phyloP scores from a whole-genome alignment of 805 yeast genomes.

The Candida palmyrensis region DNA sequence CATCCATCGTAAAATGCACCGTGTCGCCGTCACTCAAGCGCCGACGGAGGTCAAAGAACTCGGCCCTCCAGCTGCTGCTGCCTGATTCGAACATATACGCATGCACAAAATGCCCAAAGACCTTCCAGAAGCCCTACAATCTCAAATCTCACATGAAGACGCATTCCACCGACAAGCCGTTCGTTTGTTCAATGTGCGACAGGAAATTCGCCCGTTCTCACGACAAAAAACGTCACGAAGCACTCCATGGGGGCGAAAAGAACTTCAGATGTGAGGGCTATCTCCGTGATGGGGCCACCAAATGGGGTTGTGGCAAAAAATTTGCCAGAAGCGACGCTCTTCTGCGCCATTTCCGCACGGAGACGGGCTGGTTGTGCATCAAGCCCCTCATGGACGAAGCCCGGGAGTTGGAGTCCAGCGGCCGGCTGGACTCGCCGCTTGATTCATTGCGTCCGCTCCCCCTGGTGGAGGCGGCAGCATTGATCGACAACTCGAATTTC shows the following conservation, averaged over 20 bases:
- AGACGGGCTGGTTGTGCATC: constrained; percentile 67
- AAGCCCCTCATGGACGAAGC: constrained; percentile 61
- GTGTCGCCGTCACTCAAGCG: constrained; percentile 25
- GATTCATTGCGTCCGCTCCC: no score
- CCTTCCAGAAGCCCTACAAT: constrained; percentile 45
- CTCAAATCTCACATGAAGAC: constrained; percentile 46
- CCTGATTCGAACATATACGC: constrained; percentile 17
- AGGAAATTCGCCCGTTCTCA: constrained; percentile 74
- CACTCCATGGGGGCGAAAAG: constrained; percentile 68
- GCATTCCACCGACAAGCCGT: constrained; percentile 67
- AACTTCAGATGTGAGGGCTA: constrained; percentile 63
- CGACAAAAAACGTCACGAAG: constrained; percentile 72
- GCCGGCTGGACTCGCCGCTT: background rate
- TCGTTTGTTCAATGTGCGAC: constrained; percentile 56
- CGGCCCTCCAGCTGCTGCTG: no score
- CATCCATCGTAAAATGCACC: constrained; percentile 30
- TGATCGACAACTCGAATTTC: constrained; percentile 2
- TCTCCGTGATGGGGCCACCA: constrained; percentile 49
- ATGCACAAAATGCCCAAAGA: constrained; percentile 41
- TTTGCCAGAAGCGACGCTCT: constrained; percentile 78
- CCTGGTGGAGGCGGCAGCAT: background rate
- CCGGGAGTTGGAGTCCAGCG: constrained; percentile 20
- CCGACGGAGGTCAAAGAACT: constrained; percentile 15
- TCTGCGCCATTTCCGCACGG: constrained; percentile 71
- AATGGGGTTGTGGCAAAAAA: constrained; percentile 72